Conservation (phyloP, 2,329 filamentous ascomycete species). For the Lasiodiplodia theobromae region DNA sequence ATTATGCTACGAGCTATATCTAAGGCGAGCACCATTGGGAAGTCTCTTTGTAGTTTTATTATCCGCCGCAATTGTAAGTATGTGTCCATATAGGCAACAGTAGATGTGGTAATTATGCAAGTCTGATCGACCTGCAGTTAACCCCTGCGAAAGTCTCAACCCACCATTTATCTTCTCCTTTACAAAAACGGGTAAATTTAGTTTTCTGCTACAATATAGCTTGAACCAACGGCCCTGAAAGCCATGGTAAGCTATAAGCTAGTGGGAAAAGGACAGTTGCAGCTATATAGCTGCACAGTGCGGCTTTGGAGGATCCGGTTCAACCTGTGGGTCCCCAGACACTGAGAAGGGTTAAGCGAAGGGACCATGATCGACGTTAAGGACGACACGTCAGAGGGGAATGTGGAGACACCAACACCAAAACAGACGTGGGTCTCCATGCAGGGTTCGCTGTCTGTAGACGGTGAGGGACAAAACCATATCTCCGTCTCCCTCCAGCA, state of each 20-base stretch:
- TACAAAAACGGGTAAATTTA: too few relatives aligned
- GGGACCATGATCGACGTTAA: conserved; percentile 18
- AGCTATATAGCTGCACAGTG: neutral
- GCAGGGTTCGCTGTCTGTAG: conserved; percentile 18
- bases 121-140: too few relatives aligned
- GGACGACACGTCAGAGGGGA: conserved; percentile 18
- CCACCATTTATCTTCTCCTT: too few relatives aligned
- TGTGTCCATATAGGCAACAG: too few relatives aligned
- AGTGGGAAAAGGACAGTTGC: neutral
- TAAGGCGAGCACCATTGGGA: too few relatives aligned
- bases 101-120: too few relatives aligned
- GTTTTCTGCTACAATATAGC: too few relatives aligned
- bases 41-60: too few relatives aligned
- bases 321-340: neutral
- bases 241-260: neutral
- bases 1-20: too few relatives aligned
- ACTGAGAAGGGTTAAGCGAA: conserved; percentile 19
- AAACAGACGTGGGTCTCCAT: conserved; percentile 11
- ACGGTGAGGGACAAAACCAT: conserved; percentile 13
- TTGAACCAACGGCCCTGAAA: neutral
- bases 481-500: neutral
- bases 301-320: neutral
- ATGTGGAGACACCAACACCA: conserved; percentile 2
- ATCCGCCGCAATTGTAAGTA: too few relatives aligned
- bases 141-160: too few relatives aligned